phyloP scores from a whole-genome alignment of 1,284 basidiomycete species.

The Cryptococcus sp. region DNA sequence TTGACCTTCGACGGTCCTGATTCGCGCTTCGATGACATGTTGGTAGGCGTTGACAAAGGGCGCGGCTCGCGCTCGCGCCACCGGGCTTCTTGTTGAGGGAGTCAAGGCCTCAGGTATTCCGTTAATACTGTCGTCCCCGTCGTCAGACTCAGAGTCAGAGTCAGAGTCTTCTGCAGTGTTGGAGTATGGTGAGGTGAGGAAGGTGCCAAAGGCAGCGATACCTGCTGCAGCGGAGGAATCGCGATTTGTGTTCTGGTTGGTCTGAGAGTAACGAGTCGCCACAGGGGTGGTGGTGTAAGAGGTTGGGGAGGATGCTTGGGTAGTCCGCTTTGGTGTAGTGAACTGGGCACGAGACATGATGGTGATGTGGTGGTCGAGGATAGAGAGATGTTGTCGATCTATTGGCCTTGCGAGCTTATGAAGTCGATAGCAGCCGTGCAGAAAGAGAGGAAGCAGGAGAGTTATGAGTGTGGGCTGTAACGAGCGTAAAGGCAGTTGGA shows the following conservation, averaged over 20 bases:
- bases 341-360: too few relatives aligned
- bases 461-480: too few relatives aligned
- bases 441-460: too few relatives aligned
- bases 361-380: too few relatives aligned
- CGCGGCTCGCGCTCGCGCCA: neutral
- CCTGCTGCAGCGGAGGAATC: constrained; percentile 10
- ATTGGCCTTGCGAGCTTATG: too few relatives aligned
- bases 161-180: constrained; percentile 2
- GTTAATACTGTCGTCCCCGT: constrained; percentile 1
- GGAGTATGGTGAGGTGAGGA: constrained; percentile 28
- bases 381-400: too few relatives aligned
- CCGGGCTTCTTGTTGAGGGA: neutral
- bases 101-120: neutral
- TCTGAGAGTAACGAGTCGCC: constrained; percentile 9
- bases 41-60: neutral
- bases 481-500: too few relatives aligned
- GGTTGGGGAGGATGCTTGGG: too few relatives aligned
- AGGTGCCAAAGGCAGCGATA: constrained; percentile 26
- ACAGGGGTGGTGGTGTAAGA: neutral
- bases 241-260: constrained; percentile 1
- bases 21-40: neutral
- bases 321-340: too few relatives aligned
- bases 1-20: neutral
- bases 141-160: constrained; percentile 17
- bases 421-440: too few relatives aligned